Conservation (phyloP, 2,329 filamentous ascomycete genomes). For the Nakataea oryzae region DNA sequence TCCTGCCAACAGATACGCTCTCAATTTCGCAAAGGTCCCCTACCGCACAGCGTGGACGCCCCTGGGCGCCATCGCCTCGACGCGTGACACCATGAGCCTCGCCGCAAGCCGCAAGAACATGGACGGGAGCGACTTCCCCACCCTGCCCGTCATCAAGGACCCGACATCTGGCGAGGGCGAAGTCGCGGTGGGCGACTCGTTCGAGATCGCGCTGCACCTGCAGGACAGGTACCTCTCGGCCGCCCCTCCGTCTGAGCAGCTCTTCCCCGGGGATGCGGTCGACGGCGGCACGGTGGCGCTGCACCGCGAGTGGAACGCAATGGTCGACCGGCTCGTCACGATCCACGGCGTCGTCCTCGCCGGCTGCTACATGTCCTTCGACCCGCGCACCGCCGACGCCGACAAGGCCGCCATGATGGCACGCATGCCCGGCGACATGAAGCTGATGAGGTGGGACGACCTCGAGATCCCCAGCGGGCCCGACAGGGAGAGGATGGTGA, state of each 20-base stretch:
- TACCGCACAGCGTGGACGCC: constrained; percentile 35
- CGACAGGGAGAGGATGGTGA: constrained; percentile 3
- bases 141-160: constrained; percentile 47
- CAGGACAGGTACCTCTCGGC: constrained; percentile 35
- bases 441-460: constrained; percentile 32
- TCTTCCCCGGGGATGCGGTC: constrained; percentile 41
- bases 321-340: constrained; percentile 44
- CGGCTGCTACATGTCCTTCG: constrained; percentile 33
- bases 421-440: constrained; percentile 22
- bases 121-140: constrained; percentile 48
- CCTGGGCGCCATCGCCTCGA: constrained; percentile 37
- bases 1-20: constrained; percentile 23
- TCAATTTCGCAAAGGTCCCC: constrained; percentile 28
- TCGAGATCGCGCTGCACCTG: constrained; percentile 54
- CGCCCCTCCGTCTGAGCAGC: constrained; percentile 25
- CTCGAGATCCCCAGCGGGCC: constrained; percentile 16
- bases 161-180: constrained; percentile 18
- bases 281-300: constrained; percentile 27
- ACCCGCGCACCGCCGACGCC: constrained; percentile 33
- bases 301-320: constrained; percentile 35
- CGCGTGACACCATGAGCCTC: constrained; percentile 34
- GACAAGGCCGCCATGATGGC: constrained; percentile 35
- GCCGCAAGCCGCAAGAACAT: constrained; percentile 40
- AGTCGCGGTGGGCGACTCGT: constrained; percentile 46
- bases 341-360: constrained; percentile 27